phyloP scores from a whole-genome alignment of 148 eudicot genomes.

The Pharnaceum exiguum region DNA sequence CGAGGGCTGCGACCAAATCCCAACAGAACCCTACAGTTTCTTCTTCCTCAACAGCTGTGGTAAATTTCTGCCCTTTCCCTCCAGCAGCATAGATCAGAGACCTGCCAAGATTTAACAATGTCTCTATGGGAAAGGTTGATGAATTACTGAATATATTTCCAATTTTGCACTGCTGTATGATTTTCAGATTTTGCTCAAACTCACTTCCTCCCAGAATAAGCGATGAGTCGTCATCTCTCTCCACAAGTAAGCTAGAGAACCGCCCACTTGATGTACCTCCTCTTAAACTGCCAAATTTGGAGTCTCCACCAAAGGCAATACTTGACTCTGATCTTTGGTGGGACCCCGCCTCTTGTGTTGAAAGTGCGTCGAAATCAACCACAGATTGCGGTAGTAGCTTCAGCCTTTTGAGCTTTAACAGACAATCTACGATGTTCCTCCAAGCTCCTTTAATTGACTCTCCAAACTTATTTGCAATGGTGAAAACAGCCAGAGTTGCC shows the following conservation, averaged over 20 bases:
- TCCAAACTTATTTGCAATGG: constrained; percentile 72
- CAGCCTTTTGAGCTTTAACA: constrained; percentile 78
- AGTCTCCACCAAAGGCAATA: constrained; percentile 11
- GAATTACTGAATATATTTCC: constrained; percentile 67
- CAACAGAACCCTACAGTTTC: constrained; percentile 88
- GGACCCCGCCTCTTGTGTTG: constrained; percentile 16
- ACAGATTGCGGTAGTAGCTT: constrained; percentile 75
- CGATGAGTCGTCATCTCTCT: constrained; percentile 70
- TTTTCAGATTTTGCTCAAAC: constrained; percentile 77
- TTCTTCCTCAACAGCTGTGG: constrained; percentile 85
- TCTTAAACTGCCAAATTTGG: constrained; percentile 20
- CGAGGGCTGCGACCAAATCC: constrained; percentile 54
- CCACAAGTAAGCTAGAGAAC: constrained; percentile 62
- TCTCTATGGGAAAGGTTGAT: constrained; percentile 51
- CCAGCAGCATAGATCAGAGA: constrained; percentile 81
- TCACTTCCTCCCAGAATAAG: constrained; percentile 73
- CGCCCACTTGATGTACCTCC: constrained; percentile 34
- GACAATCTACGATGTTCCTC: constrained; percentile 86
- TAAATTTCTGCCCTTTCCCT: constrained; percentile 93
- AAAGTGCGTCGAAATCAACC: constrained; percentile 36
- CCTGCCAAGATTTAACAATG: constrained; percentile 76
- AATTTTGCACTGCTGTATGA: constrained; percentile 76
- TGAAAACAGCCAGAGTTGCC: constrained; percentile 88
- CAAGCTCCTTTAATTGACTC: constrained; percentile 76
- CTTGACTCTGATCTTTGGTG: constrained; percentile 37